A percentile compares a stretch with the other conserved stretches of the same genome.
phyloP scores from a whole-genome alignment of 1,139 yeast genomes.

The Neolecta irregularis region DNA sequence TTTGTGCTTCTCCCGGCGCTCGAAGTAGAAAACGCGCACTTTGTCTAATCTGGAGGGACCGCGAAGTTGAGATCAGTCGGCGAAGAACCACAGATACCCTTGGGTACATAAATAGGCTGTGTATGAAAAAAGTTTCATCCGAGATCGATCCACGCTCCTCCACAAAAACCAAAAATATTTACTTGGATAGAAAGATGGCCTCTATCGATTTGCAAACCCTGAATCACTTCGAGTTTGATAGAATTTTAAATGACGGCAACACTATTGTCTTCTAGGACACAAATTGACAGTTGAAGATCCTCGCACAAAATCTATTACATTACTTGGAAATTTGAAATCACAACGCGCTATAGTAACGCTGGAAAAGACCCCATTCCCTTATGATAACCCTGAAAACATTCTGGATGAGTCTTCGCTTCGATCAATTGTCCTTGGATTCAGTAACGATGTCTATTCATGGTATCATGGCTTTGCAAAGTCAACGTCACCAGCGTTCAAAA shows the following conservation, averaged over 20 bases:
- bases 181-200: too few species aligned
- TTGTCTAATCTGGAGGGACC: too few species aligned
- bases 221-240: neutral
- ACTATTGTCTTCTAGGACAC: conserved; percentile 32
- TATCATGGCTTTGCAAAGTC: conserved; percentile 34
- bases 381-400: conserved; percentile 16
- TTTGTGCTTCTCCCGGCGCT: too few species aligned
- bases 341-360: conserved; percentile 54
- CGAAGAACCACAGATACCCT: too few species aligned
- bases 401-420: conserved; percentile 20
- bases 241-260: conserved; percentile 1
- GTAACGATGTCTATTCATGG: conserved; percentile 84
- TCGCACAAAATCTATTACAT: conserved; percentile 69
- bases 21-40: too few species aligned
- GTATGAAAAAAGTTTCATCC: too few species aligned
- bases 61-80: too few species aligned
- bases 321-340: conserved; percentile 49
- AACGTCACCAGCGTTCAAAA: conserved; percentile 44
- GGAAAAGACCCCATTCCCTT: conserved; percentile 51
- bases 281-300: conserved; percentile 73
- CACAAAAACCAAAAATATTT: too few species aligned
- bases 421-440: conserved; percentile 36
- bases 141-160: too few species aligned
- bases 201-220: neutral
- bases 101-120: too few species aligned